phyloP scores from a whole-genome alignment of 2,329 filamentous ascomycete species.

The Colletotrichum sublineola region DNA sequence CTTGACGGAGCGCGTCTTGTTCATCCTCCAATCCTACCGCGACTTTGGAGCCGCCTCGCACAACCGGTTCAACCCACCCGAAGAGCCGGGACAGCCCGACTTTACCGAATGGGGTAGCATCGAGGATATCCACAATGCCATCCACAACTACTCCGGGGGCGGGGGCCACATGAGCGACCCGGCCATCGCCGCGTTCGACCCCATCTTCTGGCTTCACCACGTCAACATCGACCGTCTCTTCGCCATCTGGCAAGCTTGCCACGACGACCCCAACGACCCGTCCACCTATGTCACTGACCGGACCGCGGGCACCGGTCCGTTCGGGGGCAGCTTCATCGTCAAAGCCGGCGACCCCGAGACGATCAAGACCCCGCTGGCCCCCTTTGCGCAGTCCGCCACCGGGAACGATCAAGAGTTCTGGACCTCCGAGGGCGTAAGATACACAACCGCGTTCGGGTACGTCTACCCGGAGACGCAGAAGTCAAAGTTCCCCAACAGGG shows the following conservation, averaged over 20 bases:
- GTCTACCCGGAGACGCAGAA: conserved; percentile 48
- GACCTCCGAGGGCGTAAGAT: conserved; percentile 47
- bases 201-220: conserved; percentile 68
- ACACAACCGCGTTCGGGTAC: conserved; percentile 47
- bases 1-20: conserved; percentile 40
- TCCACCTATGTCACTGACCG: conserved; percentile 34
- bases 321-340: conserved; percentile 49
- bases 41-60: conserved; percentile 29
- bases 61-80: conserved; percentile 28
- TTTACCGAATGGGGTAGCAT: conserved; percentile 43
- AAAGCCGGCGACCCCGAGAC: conserved; percentile 44
- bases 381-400: conserved; percentile 44
- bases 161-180: conserved; percentile 61
- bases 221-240: conserved; percentile 38
- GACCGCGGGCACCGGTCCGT: background rate
- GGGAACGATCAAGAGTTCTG: conserved; percentile 44
- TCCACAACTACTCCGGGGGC: conserved; percentile 52
- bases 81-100: conserved; percentile 8
- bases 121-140: conserved; percentile 56
- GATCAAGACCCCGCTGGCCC: conserved; percentile 44
- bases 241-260: conserved; percentile 38
- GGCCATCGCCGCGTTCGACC: conserved; percentile 72
- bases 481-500: conserved; percentile 42
- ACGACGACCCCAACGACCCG: conserved; percentile 30
- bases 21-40: conserved; percentile 38